Evolutionary conservation across 2,329 filamentous ascomycete species (phyloP), one percentile per base, ranked within the genome.

Genomic region (Epicoccum nigrum): DNA sequence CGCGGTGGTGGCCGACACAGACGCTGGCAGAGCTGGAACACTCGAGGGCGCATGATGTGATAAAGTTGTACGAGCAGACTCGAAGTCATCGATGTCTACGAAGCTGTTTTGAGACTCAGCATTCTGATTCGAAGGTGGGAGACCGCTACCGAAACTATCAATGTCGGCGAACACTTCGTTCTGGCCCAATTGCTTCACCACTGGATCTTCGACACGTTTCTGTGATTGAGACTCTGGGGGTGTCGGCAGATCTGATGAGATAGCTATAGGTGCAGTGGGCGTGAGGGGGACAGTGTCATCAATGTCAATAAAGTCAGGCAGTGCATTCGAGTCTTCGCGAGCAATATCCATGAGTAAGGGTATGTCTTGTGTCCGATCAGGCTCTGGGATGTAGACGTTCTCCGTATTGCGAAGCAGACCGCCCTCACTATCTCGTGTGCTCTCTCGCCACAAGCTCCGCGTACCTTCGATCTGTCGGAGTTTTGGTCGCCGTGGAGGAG

Each of bases 361-460:
- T 8, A 66, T 47, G n/a, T 71, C 64, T 43, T 68, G 60, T 3
- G 65, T 67, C 19, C 64, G 61, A 45, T 70, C 68, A 8, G 67
- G 65, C 30, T 68, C 64, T 1, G 67, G 64, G 25, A 71, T 59
- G 37, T 65, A 66, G 11, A 70, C 38, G 23, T 62, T 57, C 20
- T 59, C 51, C 21, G 59, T 58, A 12, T 63, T 57, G n/a, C 69
- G 61, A 1, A 73, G 55, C 34, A 71, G 48, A 4, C 58, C 49
- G 9, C 71, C 70, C 0, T 66, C 62, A 11, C 61, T 64, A 50
- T 73, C 69, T 50, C 72, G 57, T 4, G 69, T 50, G 19, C 70
- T 69, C 20, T 65, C 71, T 45, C 59, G 58, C 72, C 72, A 74
- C 4, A 74, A 46, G 2, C 55, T 53, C 25, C 58, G 60, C 44